Percentiles rank a stretch among this genome's conserved stretches.
These are phyloP conservation scores for Ceratorhiza oryzae-sativae DNA, from an alignment of 1,284 basidiomycete species.

Conservation along the genomic window DNA sequence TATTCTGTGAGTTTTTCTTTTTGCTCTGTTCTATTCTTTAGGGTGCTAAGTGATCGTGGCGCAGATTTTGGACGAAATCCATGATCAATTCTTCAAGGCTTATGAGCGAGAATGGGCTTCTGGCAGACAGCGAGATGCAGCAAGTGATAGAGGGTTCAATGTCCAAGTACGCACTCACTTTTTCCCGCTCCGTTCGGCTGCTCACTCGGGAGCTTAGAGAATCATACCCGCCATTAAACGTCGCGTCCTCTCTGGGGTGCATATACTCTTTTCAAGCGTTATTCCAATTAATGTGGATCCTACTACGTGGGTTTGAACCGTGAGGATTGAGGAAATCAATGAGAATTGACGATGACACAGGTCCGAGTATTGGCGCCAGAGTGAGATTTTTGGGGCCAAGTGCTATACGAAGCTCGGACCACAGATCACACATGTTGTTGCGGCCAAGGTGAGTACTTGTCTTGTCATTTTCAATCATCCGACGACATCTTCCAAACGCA, in stretches of 20 bases:
- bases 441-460: slow-evolving; percentile 69
- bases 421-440: slow-evolving; percentile 89
- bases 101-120: slow-evolving; percentile 57
- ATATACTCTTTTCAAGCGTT: slow-evolving; percentile 91
- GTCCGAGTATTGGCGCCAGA: slow-evolving; percentile 88
- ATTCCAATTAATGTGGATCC: slow-evolving; percentile 85
- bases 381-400: slow-evolving; percentile 86
- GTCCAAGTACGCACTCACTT: slow-evolving; percentile 61
- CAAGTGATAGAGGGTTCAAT: slow-evolving; percentile 54
- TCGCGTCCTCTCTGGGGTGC: slow-evolving; percentile 75
- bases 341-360: slow-evolving; percentile 46
- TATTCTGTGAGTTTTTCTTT: slow-evolving; percentile 60
- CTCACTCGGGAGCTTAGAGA: slow-evolving; percentile 55
- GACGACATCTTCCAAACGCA: too few relatives aligned
- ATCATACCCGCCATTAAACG: slow-evolving; percentile 86
- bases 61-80: slow-evolving; percentile 62
- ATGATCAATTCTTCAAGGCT: slow-evolving; percentile 74
- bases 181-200: slow-evolving; percentile 12
- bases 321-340: not conserved
- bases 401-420: slow-evolving; percentile 73
- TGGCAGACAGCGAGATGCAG: slow-evolving; percentile 48
- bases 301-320: slow-evolving; percentile 56
- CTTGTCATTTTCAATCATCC: slow-evolving; percentile 54
- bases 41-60: not conserved
- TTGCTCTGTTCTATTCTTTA: not conserved